phyloP scores from a whole-genome alignment of 1,284 basidiomycete genomes.

The Ceratobasidium sp. region DNA sequence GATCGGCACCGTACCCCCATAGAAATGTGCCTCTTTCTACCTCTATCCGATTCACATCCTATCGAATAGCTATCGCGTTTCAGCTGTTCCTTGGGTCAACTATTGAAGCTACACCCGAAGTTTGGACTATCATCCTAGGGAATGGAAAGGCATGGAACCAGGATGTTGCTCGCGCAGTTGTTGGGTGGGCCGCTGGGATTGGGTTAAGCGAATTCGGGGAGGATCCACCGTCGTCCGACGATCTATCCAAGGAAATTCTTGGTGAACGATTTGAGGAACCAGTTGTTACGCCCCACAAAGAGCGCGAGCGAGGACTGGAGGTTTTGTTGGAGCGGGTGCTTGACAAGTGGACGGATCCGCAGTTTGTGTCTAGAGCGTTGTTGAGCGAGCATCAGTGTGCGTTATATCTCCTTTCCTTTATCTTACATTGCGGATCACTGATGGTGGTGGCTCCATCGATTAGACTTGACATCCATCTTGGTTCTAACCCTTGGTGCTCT shows the following conservation, averaged over 20 bases:
- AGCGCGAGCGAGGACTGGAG: conserved; percentile 8
- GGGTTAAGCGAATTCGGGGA: conserved; percentile 46
- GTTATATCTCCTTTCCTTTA: conserved; percentile 36
- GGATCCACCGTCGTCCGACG: conserved; percentile 47
- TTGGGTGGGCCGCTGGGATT: conserved; percentile 60
- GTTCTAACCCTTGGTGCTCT: conserved; percentile 10
- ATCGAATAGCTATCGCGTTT: background rate
- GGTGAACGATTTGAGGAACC: too few relatives aligned
- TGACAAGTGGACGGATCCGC: conserved; percentile 50
- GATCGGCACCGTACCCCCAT: conserved; percentile 50
- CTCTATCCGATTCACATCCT: conserved; percentile 63
- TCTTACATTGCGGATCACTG: background rate
- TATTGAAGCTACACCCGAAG: conserved; percentile 53
- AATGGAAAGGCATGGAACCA: conserved; percentile 62
- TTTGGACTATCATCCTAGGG: conserved; percentile 60
- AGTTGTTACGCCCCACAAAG: conserved; percentile 61
- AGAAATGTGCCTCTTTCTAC: conserved; percentile 50
- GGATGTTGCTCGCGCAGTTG: conserved; percentile 64
- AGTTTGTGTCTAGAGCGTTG: conserved; percentile 50
- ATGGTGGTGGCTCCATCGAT: conserved; percentile 1
- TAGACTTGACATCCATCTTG: conserved; percentile 23
- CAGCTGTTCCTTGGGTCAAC: conserved; percentile 58
- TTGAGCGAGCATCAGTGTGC: conserved; percentile 48
- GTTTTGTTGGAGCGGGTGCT: conserved; percentile 47
- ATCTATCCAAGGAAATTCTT: conserved; percentile 52